A percentile compares a stretch with the other conserved stretches of the same genome.
Conservation (phyloP, 2,329 filamentous ascomycete genomes). For the Hysterium pulicare region DNA sequence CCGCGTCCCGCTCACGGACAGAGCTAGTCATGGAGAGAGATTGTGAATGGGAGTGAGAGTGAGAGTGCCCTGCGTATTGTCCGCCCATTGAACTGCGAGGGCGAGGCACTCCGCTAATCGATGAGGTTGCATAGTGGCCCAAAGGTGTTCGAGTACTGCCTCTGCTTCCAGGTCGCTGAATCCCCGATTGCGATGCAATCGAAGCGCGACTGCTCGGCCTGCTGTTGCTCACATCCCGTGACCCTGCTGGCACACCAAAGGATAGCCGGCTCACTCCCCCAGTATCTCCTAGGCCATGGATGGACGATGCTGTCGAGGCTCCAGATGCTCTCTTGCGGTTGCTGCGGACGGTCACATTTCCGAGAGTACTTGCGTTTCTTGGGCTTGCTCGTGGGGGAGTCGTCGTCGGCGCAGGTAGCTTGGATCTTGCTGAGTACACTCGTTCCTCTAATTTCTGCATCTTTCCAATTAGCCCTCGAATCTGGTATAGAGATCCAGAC, state of each 20-base stretch:
- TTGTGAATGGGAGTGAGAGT: slow-evolving; percentile 32
- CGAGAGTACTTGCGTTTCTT: slow-evolving; percentile 52
- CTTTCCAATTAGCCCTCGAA: slow-evolving; percentile 88
- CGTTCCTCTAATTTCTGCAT: slow-evolving; percentile 95
- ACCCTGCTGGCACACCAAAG: slow-evolving; percentile 41
- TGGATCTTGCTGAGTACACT: slow-evolving; percentile 87
- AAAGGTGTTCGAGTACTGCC: slow-evolving; percentile 65
- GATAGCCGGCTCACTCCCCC: slow-evolving; percentile 46
- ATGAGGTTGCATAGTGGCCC: slow-evolving; percentile 50
- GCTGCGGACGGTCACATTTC: slow-evolving; percentile 60
- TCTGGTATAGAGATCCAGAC: slow-evolving; percentile 80
- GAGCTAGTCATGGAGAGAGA: slow-evolving; percentile 25
- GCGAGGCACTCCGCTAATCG: slow-evolving; percentile 45
- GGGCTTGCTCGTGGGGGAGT: slow-evolving; percentile 83
- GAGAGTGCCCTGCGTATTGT: slow-evolving; percentile 41
- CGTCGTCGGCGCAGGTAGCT: slow-evolving; percentile 74
- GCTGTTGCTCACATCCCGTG: slow-evolving; percentile 40
- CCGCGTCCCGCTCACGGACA: slow-evolving; percentile 50
- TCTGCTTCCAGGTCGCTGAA: slow-evolving; percentile 56
- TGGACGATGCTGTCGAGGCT: slow-evolving; percentile 41
- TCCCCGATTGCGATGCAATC: slow-evolving; percentile 33
- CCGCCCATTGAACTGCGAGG: slow-evolving; percentile 70
- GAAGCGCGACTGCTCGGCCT: slow-evolving; percentile 70
- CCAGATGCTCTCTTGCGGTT: slow-evolving; percentile 64
- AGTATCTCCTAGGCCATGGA: slow-evolving; percentile 20